Percentiles rank a stretch among this genome's conserved stretches.
Conservation (phyloP, 2,329 filamentous ascomycete species). For the Hypoxylon sp. region DNA sequence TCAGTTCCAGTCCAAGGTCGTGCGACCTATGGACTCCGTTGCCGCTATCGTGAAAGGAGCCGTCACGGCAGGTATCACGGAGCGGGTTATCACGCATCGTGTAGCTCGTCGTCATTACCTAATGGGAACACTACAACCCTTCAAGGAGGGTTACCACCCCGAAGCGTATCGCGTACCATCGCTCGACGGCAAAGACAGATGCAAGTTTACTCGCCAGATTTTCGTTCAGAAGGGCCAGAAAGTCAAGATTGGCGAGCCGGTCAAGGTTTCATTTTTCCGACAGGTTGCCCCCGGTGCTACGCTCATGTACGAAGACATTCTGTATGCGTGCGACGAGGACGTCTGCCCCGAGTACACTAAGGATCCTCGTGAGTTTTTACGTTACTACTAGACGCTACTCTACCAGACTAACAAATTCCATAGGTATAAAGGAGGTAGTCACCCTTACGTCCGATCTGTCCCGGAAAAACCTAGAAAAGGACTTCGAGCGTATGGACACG, state of each 20-base stretch:
- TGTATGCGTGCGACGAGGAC: slow-evolving; percentile 98
- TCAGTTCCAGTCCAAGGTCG: slow-evolving; percentile 98
- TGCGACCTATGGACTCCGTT: slow-evolving; percentile 98
- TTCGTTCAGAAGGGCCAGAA: slow-evolving; percentile 99
- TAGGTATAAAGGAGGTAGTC: slow-evolving; percentile 98
- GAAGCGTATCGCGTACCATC: slow-evolving; percentile 98
- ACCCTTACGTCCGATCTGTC: slow-evolving; percentile 97
- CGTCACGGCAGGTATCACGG: slow-evolving; percentile 96
- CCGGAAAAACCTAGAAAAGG: slow-evolving; percentile 98
- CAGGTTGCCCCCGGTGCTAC: slow-evolving; percentile 97
- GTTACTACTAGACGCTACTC: neutral
- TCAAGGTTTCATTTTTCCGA: slow-evolving; percentile 98
- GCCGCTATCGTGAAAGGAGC: slow-evolving; percentile 98
- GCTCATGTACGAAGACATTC: slow-evolving; percentile 98
- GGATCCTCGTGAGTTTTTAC: slow-evolving; percentile 86
- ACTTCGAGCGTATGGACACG: slow-evolving; percentile 99
- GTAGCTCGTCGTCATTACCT: slow-evolving; percentile 97
- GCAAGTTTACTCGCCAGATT: slow-evolving; percentile 98
- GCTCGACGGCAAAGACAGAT: slow-evolving; percentile 95
- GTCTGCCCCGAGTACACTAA: slow-evolving; percentile 99
- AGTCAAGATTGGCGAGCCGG: slow-evolving; percentile 98
- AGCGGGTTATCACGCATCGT: slow-evolving; percentile 95
- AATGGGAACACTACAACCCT: slow-evolving; percentile 98
- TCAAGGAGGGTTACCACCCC: slow-evolving; percentile 98
- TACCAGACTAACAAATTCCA: slow-evolving; percentile 48